Base-by-base conservation (phyloP, 2,329 filamentous ascomycete species). In the Neonectria neomacrospora region DNA sequence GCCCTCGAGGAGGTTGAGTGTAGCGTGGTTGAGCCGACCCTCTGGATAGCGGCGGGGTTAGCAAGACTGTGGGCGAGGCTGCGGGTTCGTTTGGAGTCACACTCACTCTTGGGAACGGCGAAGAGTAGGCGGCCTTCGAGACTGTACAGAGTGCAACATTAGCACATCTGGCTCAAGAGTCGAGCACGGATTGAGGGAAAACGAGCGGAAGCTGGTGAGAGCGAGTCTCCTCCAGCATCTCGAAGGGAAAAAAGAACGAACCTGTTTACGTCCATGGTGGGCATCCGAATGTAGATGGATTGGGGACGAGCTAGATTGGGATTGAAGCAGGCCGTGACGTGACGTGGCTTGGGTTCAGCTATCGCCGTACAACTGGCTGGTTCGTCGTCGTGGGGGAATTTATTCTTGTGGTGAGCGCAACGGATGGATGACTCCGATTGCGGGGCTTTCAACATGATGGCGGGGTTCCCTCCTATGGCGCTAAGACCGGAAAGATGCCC, bases 51-150 rank as follows among this genome's bases (percentile, higher is more conserved):
- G 26, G 51, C 48, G 26, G 8, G 18, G 22, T 56, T 30, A 54
- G 44, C 23, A 32, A n/a, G 11, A 23, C 44, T n/a, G 30, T 14
- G 11, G 20, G 42, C 22, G 6, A 28, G 44, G 12, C 9, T 28
- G 34, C 18, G 22, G 34, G 5, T n/a, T 26, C 61, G 52, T 44
- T 28, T 57, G 30, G n/a, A 23, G 56, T 14, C 16, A 37, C 34
- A 88, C 92, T 84, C 83, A 94, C 93, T 99, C 83, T 99, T 99
- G 65, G 96, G 96, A n/a, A 99, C 93, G 66, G 96, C 96, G 77
- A 99, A 97, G 67, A 98, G 88, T 61, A 98, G 87, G 70, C 96
- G 91, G 76, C 95, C 94, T 85, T 96, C 93, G 77, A 97, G 86
- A 83, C 94, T 97, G 58, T 42, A 65, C 52, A 47, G 37, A 52